Evolutionary conservation across 116 monocot species (phyloP), one percentile per base, ranked within the genome.

Genomic region (Dioscorea cayenensis): DNA sequence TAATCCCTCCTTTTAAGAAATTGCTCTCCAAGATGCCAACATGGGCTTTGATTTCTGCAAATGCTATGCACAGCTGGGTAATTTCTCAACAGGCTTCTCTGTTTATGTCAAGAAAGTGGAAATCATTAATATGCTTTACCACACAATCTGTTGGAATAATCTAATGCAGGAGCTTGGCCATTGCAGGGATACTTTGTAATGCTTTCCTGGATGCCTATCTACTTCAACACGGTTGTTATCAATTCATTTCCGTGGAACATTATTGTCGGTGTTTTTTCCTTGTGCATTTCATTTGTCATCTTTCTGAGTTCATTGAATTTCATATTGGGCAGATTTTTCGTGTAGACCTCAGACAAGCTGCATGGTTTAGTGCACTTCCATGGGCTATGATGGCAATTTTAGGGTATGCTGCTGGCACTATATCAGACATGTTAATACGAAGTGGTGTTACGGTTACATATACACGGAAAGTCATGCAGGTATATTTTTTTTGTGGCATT

Each of bases 11-110:
- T 64, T 89, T 95, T 62, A 79, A 67, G 35, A 84, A 79, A 52
- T 67, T 95, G 63, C 84, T 95, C 28, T 86, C 94, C 22, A 95
- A 79, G 75, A 75, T 83, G 76, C 94, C 94, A 21, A 88, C 91
- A 23, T 95, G 94, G 94, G 89, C 94, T 72, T 52, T 95, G 28
- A 95, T 95, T 63, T 90, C 81, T 64, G 94, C 94, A 66, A 95
- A 95, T 86, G 82, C 94, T 14, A 95, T 95, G 94, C 94, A 95
- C 66, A 91, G 88, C 79, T 95, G 94, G 91, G 94, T 95, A 84
- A 94, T 60, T 52, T 77, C 67, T 69, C 21, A 7, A 59, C 21
- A 6, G 17, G 59, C 59, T 59, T 59, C 59, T 59, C 59, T 59
- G 21, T 6, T 59, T 43, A 5, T 20, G 0, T 59, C 10, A 59